Percentiles rank a stretch among this genome's conserved stretches.
Evolutionary conservation across 2,329 filamentous ascomycete genomes (phyloP).

Genomic region (Colletotrichum cordylinicola): DNA sequence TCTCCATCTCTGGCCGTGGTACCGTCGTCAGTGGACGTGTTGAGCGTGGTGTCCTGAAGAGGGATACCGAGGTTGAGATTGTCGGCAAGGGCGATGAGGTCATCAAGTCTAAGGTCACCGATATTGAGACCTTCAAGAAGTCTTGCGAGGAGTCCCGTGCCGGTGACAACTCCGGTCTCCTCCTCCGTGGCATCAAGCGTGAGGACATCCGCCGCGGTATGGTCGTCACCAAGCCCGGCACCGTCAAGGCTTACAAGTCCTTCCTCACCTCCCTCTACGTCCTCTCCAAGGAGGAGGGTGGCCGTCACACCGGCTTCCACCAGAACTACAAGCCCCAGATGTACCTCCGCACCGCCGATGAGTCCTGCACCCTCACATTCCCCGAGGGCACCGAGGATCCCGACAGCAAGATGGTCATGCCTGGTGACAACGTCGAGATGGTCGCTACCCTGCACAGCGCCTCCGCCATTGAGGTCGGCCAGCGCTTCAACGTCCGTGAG

Average conservation of each 20-base stretch:
- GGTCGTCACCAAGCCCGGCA: conserved; percentile 86
- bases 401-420: conserved; percentile 86
- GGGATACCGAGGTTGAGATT: conserved; percentile 92
- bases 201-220: conserved; percentile 95
- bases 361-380: conserved; percentile 81
- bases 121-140: conserved; percentile 99
- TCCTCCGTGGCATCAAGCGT: conserved; percentile 93
- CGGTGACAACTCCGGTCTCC: conserved; percentile 96
- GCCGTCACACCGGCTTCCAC: conserved; percentile 93
- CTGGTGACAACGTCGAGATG: conserved; percentile 99
- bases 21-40: conserved; percentile 97
- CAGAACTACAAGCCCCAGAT: conserved; percentile 98
- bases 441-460: conserved; percentile 84
- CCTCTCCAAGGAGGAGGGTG: conserved; percentile 96
- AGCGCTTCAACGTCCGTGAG: conserved; percentile 98
- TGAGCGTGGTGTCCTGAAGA: conserved; percentile 93
- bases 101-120: conserved; percentile 99
- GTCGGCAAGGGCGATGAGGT: conserved; percentile 82
- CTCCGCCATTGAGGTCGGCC: conserved; percentile 86
- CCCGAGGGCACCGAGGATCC: conserved; percentile 81
- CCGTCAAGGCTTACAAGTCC: conserved; percentile 85
- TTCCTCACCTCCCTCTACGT: conserved; percentile 98
- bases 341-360: conserved; percentile 91
- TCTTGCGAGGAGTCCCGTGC: conserved; percentile 95
- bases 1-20: conserved; percentile 90